Base-by-base conservation (phyloP, 73 alveolate genomes). In the Paramecium octaurelia region DNA sequence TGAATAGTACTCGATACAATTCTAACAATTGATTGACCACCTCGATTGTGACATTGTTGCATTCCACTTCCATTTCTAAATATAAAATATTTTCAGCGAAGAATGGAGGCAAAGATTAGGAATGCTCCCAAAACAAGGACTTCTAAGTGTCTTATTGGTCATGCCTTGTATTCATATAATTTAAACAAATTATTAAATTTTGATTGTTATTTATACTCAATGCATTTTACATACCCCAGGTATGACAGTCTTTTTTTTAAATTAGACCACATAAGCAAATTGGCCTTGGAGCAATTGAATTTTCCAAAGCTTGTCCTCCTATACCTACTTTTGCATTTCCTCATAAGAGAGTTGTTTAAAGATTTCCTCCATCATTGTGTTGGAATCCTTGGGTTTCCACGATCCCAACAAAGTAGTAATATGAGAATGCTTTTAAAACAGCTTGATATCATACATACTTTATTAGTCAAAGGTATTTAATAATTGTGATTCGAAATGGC, bases 61-160 rank as follows among this genome's bases (percentile, higher is more conserved):
- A 68, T 48, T 88, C 93, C 34, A 88, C 70, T 69, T 88, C 93
- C 93, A 88, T 88, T 69, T 88, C 93, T 23, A 88, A 48, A 69
- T 34, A 88, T 36, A 88, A 59, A 10, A 88, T 75, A 36, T 88
- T 43, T 29, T 88, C 93, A 4, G 93, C 93, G 68, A 88, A 88
- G 44, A 48, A 77, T 34, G 71, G 64, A 27, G 93, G 93, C 10
- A 88, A 27, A 21, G 46, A n/a, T 38, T 88, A 20, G 0, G 93
- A 34, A 42, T 76, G 89, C 71, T 76, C 89, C 16, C 16, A 43
- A 36, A 76, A 76, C 21, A 76, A 76, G 46, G 89, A 76, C 40
- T 76, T 70, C 18, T n/a, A 0, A 24, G n/a, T 59, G 0, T 59
- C 42, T 29, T 59, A 23, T 14, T 27, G 40, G 8, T n/a, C 50